These are phyloP conservation scores for Alternaria longipes DNA, from an alignment of 2,329 filamentous ascomycete species.

Conservation along the genomic window DNA sequence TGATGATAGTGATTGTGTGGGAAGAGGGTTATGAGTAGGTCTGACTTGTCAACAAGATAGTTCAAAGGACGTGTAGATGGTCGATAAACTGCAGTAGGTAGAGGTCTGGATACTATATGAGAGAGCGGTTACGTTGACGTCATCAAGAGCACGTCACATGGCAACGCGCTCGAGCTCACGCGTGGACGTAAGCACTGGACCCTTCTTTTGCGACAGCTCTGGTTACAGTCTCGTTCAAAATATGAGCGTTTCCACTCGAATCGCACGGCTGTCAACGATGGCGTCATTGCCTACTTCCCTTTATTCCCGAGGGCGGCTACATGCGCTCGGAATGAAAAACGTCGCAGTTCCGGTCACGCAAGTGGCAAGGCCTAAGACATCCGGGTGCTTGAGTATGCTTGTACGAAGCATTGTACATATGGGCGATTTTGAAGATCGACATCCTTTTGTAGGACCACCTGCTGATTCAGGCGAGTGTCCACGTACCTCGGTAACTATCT, in stretches of 20 bases:
- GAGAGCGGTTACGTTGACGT: conserved; percentile 14
- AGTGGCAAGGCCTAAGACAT: not conserved
- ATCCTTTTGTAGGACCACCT: not conserved
- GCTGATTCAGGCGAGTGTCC: conserved; percentile 1
- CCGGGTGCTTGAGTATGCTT: not conserved
- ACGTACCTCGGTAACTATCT: conserved; percentile 23
- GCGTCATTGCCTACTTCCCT: not conserved
- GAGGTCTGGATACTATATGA: conserved; percentile 9
- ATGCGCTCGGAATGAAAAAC: fast-evolving
- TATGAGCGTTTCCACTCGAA: not conserved
- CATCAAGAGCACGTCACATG: conserved; percentile 16
- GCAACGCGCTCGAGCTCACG: conserved; percentile 10
- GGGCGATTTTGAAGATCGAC: not conserved
- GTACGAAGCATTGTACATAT: not conserved
- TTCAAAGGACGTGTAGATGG: not conserved
- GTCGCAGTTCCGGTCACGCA: not conserved
- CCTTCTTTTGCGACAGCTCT: not conserved
- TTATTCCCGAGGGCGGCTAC: not conserved
- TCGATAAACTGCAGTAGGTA: not conserved
- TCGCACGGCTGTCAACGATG: not conserved
- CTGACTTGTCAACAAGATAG: not conserved
- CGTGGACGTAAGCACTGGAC: conserved; percentile 7
- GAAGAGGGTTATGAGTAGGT: not conserved
- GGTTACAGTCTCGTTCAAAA: not conserved
- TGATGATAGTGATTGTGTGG: not conserved